Evolutionary conservation across 164 flowering plant genomes (phyloP).

Genomic region (Magnolia sinica): DNA sequence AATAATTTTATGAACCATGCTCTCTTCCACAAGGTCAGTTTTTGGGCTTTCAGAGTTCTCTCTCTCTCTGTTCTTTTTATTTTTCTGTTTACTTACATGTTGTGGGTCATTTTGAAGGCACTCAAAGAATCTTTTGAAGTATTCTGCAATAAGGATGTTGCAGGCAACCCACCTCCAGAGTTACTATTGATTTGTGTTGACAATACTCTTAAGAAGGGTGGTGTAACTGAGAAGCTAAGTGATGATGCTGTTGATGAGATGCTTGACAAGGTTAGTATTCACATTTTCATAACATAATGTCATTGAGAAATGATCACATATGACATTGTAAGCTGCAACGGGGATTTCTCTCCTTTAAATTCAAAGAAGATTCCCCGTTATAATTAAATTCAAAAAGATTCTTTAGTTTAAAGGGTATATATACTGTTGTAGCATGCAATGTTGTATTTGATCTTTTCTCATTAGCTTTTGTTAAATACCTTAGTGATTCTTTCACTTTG

Average conservation of each 20-base stretch:
- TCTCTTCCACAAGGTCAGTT: conserved; percentile 77
- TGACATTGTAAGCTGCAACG: too few relatives aligned
- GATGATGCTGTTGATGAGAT: neutral
- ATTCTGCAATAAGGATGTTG: conserved; percentile 76
- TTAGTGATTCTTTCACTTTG: neutral
- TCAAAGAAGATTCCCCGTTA: too few relatives aligned
- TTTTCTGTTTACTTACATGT: neutral
- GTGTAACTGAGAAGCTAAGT: neutral
- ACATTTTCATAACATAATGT: too few relatives aligned
- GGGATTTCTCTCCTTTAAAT: too few relatives aligned
- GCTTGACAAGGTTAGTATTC: neutral
- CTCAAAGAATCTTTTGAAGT: conserved; percentile 77
- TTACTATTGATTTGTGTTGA: neutral
- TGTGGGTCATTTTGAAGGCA: conserved; percentile 36
- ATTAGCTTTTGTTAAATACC: neutral
- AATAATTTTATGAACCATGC: conserved; percentile 65
- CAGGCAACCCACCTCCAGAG: conserved; percentile 42
- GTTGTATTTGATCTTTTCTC: neutral
- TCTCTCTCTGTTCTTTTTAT: neutral
- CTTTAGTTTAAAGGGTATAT: neutral
- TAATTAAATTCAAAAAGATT: too few relatives aligned
- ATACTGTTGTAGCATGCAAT: neutral
- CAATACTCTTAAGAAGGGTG: neutral
- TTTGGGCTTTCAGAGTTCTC: neutral
- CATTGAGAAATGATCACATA: too few relatives aligned